Evolutionary conservation across 2,329 filamentous ascomycete genomes (phyloP), one percentile per base, ranked within the genome.

Genomic region (Grosmannia clavigera): DNA sequence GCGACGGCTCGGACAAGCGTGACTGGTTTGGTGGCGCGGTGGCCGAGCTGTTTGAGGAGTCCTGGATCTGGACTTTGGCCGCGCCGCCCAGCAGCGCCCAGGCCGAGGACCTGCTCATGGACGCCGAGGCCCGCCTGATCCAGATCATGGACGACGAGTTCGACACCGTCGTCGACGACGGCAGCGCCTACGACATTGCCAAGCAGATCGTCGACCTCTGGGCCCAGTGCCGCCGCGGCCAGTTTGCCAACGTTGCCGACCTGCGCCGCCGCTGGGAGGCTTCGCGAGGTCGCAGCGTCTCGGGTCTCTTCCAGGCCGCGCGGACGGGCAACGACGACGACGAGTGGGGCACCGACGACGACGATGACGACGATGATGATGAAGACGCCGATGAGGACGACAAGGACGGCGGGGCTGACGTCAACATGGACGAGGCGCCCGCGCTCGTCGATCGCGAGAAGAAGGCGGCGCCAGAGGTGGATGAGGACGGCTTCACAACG

Each of bases 131-230:
- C 50, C 84, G 95, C 58, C 78, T 97, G 55, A 77, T 96, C 55
- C 89, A 96, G 68, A 85, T 96, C 63, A 94, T 97, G 87, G 81
- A 88, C 64, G 94, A 97, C 75, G 94, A 99, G 73, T 99, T 97
- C 69, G 91, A 96, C 68, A 87, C 94, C 60, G 86, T 89, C 60
- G 83, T 96, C 33, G 94, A 97, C 68, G 94, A 99, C 72, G 92
- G 91, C 67, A 92, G 86, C 55, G 88, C 85, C 40, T 84, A 81
- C 58, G 81, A 86, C 60, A 82, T 95, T 7, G 91, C 91, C 11
- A 76, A 78, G 61, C 79, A 85, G 66, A 88, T 97, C 61, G 74
- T 95, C 71, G 78, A 79, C 58, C 74, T 92, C 64, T 79, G 84
- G 67, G 76, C 77, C 61, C 80, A 88, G 69, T 84, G 85, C 67